These are phyloP conservation scores for Thinopyrum elongatum DNA, from an alignment of 176 grass and related monocot species.

Conservation along the genomic window DNA sequence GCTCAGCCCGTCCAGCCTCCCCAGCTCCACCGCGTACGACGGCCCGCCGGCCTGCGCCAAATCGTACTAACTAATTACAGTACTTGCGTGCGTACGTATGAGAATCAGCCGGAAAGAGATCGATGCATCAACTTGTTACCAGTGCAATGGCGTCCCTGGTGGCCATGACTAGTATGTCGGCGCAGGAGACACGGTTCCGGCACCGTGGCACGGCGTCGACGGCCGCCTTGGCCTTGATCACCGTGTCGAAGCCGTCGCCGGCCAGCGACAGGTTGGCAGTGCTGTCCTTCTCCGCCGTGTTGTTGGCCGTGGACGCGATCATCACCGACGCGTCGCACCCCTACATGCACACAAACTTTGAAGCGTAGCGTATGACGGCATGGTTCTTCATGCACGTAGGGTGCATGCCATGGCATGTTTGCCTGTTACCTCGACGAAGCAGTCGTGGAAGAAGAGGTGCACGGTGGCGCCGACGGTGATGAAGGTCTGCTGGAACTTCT, in stretches of 20 bases:
- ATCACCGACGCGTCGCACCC: slow-evolving; percentile 73
- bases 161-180: slow-evolving; percentile 66
- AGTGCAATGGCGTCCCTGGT: slow-evolving; percentile 56
- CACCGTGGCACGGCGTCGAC: slow-evolving; percentile 61
- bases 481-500: slow-evolving; percentile 33
- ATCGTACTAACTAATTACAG: not conserved
- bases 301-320: slow-evolving; percentile 41
- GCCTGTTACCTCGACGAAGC: slow-evolving; percentile 29
- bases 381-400: not conserved
- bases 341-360: not conserved
- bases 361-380: not conserved
- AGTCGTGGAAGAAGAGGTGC: slow-evolving; percentile 71
- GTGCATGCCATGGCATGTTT: too few species aligned
- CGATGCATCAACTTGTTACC: not conserved
- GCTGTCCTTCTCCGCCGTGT: slow-evolving; percentile 58
- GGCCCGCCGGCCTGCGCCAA: slow-evolving; percentile 52
- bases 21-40: slow-evolving; percentile 66
- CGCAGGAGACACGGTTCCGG: slow-evolving; percentile 57
- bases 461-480: slow-evolving; percentile 44
- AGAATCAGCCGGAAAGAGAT: not conserved
- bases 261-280: slow-evolving; percentile 49
- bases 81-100: not conserved
- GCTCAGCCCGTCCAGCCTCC: slow-evolving; percentile 55
- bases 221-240: slow-evolving; percentile 52
- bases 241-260: slow-evolving; percentile 57